A percentile compares a stretch with the other conserved stretches of the same genome.
Conservation (phyloP, 2,329 filamentous ascomycete genomes). For the Aspergillus sp. region DNA sequence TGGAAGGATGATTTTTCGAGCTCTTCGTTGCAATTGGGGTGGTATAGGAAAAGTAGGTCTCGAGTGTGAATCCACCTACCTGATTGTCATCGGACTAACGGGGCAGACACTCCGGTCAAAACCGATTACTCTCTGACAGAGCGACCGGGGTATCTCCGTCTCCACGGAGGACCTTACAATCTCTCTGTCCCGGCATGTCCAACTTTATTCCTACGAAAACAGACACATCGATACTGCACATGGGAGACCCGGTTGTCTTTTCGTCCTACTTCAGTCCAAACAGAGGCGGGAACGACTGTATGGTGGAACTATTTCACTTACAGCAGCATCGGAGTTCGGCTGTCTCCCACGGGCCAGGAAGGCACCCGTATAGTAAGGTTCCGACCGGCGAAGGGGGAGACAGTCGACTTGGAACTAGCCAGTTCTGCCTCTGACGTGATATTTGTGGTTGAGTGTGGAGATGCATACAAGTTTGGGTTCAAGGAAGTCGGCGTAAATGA, state of each 20-base stretch:
- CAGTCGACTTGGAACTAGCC: conserved; percentile 12
- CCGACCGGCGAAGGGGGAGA: conserved; percentile 19
- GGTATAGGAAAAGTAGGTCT: conserved; percentile 42
- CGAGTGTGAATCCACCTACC: too few relatives aligned
- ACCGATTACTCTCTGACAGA: conserved; percentile 49
- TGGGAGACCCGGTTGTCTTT: conserved; percentile 51
- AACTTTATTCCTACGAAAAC: conserved; percentile 56
- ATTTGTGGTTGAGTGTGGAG: conserved; percentile 32
- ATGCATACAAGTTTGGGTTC: conserved; percentile 31
- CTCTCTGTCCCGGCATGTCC: conserved; percentile 53
- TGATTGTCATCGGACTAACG: not conserved
- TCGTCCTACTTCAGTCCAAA: conserved; percentile 39
- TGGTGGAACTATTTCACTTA: conserved; percentile 56
- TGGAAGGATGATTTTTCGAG: conserved; percentile 40
- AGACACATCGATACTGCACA: conserved; percentile 44
- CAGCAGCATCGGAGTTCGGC: conserved; percentile 43
- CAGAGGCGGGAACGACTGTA: conserved; percentile 55
- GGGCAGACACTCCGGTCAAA: conserved; percentile 50
- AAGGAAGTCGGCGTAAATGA: conserved; percentile 10
- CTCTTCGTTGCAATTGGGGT: conserved; percentile 29
- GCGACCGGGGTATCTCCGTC: conserved; percentile 44
- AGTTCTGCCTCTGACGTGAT: conserved; percentile 19
- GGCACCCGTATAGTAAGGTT: conserved; percentile 26
- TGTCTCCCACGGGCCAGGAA: conserved; percentile 11
- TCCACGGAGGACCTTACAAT: conserved; percentile 55